These are phyloP conservation scores for Cryptosporidium xiaoi DNA, from an alignment of 169 alveolate genomes.

Conservation along the genomic window DNA sequence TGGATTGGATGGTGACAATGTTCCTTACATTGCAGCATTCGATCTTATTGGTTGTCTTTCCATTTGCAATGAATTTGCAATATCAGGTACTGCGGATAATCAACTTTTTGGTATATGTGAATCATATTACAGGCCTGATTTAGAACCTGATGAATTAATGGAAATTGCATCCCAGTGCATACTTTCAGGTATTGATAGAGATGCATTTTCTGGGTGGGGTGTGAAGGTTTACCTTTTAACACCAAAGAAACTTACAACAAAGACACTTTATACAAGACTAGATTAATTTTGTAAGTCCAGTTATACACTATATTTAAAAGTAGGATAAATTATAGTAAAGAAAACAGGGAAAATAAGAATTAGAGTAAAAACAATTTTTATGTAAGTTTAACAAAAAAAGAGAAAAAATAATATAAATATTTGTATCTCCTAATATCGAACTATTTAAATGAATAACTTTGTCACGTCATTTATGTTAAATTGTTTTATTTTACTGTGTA, in stretches of 20 bases:
- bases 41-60: slow-evolving; percentile 92
- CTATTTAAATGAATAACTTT: too few relatives aligned
- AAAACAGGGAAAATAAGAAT: background rate
- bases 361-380: background rate
- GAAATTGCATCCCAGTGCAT: slow-evolving; percentile 95
- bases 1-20: slow-evolving; percentile 87
- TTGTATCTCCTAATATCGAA: too few relatives aligned
- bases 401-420: background rate
- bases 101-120: slow-evolving; percentile 96
- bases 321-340: background rate
- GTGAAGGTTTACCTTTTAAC: slow-evolving; percentile 76
- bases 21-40: slow-evolving; percentile 89
- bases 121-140: slow-evolving; percentile 91
- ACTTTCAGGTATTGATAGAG: slow-evolving; percentile 94
- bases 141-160: slow-evolving; percentile 92
- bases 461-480: background rate
- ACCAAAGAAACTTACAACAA: slow-evolving; percentile 86
- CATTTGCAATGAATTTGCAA: slow-evolving; percentile 90
- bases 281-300: slow-evolving; percentile 78
- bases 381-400: background rate
- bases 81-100: slow-evolving; percentile 95
- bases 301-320: background rate
- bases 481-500: background rate
- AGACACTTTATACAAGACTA: slow-evolving; percentile 87
- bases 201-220: slow-evolving; percentile 98